Evolutionary conservation across 2,329 filamentous ascomycete species (phyloP), one percentile per base, ranked within the genome.

Genomic region (Trichophyton verrucosum): DNA sequence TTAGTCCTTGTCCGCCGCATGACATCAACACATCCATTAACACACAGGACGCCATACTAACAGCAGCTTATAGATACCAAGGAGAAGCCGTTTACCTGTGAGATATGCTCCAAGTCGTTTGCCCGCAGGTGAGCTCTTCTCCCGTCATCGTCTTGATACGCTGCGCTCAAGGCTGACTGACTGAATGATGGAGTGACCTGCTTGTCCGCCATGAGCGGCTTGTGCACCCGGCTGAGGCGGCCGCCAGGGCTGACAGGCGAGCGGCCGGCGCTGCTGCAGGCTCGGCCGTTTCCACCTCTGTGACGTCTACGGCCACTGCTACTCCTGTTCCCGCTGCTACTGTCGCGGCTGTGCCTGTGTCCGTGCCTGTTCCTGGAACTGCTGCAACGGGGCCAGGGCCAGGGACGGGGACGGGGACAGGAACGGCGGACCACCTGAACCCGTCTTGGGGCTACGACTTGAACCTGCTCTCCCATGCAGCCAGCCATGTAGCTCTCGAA

Each of bases 371-470:
- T 3, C n/a, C 44, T 11, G 40, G 11, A 15, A 7, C 15, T 3
- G 40, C 15, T 3, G 40, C 7, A 17, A 7, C 40, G 40, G 13
- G 15, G 44, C 15, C 44, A 46, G n/a, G 7, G 44, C 8, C 44
- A 20, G 44, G 15, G 5, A 24, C 22, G 3, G 22, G 20, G 1
- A 13, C 46, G 15, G 11, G 4, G 0, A 27, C 46, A 27, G 22
- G 13, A 27, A 24, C 11, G 49, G 24, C 24, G 13, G 47, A 53
- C 47, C 49, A 9, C 72, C 76, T 57, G 64, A 78, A 78, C 67
- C 76, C 76, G 3, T 77, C 76, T 4, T 78, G 76, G 76, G 76
- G 76, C n/a, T 78, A 78, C 64, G 76, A 78, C 61, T 65, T 78
- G 61, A 78, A 78, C 62, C 69, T 78, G 15, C 68, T 78, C 36